These are phyloP conservation scores for Ophioceras dolichostomum DNA, from an alignment of 2,329 filamentous ascomycete species.

Conservation along the genomic window DNA sequence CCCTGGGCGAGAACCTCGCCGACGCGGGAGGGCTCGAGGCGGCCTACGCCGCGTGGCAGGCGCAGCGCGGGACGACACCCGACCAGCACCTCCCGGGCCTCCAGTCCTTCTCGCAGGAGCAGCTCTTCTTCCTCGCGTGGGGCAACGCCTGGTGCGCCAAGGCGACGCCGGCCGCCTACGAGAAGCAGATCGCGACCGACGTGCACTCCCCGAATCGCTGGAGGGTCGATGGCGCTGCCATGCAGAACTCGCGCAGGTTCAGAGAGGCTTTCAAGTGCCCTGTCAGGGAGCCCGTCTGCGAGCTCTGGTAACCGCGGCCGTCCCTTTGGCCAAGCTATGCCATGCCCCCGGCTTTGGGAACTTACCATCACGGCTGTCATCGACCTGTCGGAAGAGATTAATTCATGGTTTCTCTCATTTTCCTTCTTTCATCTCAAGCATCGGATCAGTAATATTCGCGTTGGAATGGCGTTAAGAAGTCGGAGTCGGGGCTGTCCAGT, in stretches of 20 bases:
- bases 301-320: constrained; percentile 60
- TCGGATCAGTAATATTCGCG: too few species aligned
- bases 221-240: constrained; percentile 43
- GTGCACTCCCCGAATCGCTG: constrained; percentile 52
- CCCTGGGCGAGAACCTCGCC: constrained; percentile 59
- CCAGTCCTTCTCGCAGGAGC: constrained; percentile 45
- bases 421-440: too few species aligned
- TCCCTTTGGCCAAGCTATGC: too few species aligned
- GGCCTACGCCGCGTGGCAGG: constrained; percentile 54
- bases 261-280: constrained; percentile 54
- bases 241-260: constrained; percentile 55
- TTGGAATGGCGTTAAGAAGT: too few species aligned
- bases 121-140: constrained; percentile 56
- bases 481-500: too few species aligned
- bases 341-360: too few species aligned
- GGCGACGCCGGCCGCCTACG: constrained; percentile 41
- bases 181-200: constrained; percentile 46
- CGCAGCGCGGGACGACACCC: constrained; percentile 16
- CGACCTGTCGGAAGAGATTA: too few species aligned
- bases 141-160: constrained; percentile 56
- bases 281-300: constrained; percentile 52
- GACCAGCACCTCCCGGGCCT: constrained; percentile 4
- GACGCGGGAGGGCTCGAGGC: constrained; percentile 56
- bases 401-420: too few species aligned
- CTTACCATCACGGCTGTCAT: too few species aligned